Conservation (phyloP, 2,329 filamentous ascomycete species). For the Pseudomassariella vexata region DNA sequence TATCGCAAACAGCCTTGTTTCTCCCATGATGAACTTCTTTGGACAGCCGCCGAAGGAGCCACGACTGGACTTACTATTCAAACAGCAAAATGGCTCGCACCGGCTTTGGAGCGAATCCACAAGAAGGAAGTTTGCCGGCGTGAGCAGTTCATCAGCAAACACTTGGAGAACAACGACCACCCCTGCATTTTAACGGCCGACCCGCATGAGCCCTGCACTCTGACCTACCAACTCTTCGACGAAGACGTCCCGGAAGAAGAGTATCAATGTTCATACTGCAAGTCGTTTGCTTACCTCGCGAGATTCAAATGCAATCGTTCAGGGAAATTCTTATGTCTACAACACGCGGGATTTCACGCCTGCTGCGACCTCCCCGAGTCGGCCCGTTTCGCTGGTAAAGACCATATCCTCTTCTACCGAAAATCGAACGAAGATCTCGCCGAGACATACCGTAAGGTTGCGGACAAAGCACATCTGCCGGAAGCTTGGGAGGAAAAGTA, state of each 20-base stretch:
- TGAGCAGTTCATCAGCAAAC: constrained; percentile 60
- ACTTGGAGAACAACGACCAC: constrained; percentile 50
- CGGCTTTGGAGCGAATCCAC: constrained; percentile 74
- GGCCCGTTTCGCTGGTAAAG: constrained; percentile 61
- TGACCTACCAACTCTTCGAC: constrained; percentile 62
- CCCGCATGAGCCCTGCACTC: constrained; percentile 46
- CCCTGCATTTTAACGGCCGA: constrained; percentile 46
- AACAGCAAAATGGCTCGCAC: constrained; percentile 91
- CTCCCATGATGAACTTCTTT: constrained; percentile 89
- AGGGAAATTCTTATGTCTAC: constrained; percentile 75
- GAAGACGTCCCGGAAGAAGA: constrained; percentile 82
- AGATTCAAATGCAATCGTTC: constrained; percentile 80
- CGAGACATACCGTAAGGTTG: constrained; percentile 64
- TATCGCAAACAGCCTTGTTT: constrained; percentile 94
- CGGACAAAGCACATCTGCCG: constrained; percentile 80
- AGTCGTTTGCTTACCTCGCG: constrained; percentile 85
- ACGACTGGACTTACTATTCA: constrained; percentile 67
- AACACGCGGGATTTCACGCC: constrained; percentile 72
- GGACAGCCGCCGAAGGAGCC: constrained; percentile 81
- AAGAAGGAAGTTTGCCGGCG: constrained; percentile 67
- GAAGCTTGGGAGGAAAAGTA: constrained; percentile 90
- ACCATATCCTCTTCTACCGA: constrained; percentile 73
- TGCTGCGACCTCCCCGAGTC: constrained; percentile 69
- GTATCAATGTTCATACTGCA: constrained; percentile 87
- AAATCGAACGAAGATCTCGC: constrained; percentile 67